Evolutionary conservation across 257 asterid species (phyloP).

Genomic region (Henckelia pumila): DNA sequence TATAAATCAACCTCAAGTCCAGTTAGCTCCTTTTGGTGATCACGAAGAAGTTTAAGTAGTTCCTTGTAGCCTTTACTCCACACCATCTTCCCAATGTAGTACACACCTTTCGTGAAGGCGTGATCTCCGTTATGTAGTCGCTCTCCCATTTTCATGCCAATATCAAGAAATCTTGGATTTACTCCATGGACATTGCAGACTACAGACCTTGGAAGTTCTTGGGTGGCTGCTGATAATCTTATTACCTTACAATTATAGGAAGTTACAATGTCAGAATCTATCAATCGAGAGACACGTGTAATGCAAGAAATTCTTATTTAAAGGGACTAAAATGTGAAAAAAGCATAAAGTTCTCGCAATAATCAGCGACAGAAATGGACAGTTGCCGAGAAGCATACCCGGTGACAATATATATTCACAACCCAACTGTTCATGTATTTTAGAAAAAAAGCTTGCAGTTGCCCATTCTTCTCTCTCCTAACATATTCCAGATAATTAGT

Average conservation of each 20-base stretch:
- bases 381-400: slow-evolving; percentile 48
- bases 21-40: slow-evolving; percentile 70
- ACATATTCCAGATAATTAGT: slow-evolving; percentile 91
- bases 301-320: slow-evolving; percentile 9
- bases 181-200: slow-evolving; percentile 97
- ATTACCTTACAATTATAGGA: slow-evolving; percentile 61
- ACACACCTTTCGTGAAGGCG: slow-evolving; percentile 79
- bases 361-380: not conserved
- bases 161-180: slow-evolving; percentile 85
- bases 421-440: slow-evolving; percentile 91
- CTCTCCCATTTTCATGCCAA: slow-evolving; percentile 70
- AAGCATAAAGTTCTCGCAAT: slow-evolving; percentile 4
- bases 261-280: slow-evolving; percentile 26
- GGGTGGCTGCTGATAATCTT: slow-evolving; percentile 97
- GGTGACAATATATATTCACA: slow-evolving; percentile 83
- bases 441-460: slow-evolving; percentile 65
- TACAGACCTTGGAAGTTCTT: slow-evolving; percentile 90
- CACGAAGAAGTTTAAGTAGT: slow-evolving; percentile 68
- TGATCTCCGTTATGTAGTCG: slow-evolving; percentile 47
- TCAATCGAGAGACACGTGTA: slow-evolving; percentile 3
- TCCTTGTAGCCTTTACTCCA: slow-evolving; percentile 98
- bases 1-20: slow-evolving; percentile 80
- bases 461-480: slow-evolving; percentile 84
- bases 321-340: slow-evolving; percentile 3
- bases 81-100: slow-evolving; percentile 93